Conservation (phyloP, 805 yeast genomes). For the Ogataea naganishii region DNA sequence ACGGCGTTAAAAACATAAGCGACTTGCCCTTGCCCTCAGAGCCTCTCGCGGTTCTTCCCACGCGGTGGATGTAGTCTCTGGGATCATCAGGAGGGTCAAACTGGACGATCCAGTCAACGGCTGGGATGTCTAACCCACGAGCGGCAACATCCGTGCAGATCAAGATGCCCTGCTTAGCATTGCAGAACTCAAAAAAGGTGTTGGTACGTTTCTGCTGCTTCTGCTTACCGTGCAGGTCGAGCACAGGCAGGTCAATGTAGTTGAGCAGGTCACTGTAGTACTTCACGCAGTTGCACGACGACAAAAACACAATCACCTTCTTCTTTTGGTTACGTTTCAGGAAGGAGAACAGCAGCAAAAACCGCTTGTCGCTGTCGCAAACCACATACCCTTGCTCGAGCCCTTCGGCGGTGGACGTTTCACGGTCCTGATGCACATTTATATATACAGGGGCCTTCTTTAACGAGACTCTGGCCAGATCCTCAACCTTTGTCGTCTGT, state of each 20-base stretch:
- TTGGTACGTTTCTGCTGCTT: slow-evolving; percentile 98
- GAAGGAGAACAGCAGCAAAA: slow-evolving; percentile 82
- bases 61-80: slow-evolving; percentile 97
- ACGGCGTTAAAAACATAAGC: slow-evolving; percentile 89
- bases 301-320: slow-evolving; percentile 89
- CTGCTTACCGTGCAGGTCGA: slow-evolving; percentile 96
- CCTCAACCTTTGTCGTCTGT: slow-evolving; percentile 97
- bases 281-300: slow-evolving; percentile 95
- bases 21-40: slow-evolving; percentile 84
- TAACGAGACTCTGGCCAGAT: slow-evolving; percentile 91
- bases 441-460: slow-evolving; percentile 91
- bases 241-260: slow-evolving; percentile 93
- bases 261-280: slow-evolving; percentile 91
- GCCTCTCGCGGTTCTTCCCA: slow-evolving; percentile 98
- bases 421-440: slow-evolving; percentile 81
- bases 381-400: slow-evolving; percentile 98
- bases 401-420: slow-evolving; percentile 89
- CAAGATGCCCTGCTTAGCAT: slow-evolving; percentile 88
- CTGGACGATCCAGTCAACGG: slow-evolving; percentile 98
- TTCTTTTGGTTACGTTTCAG: slow-evolving; percentile 87
- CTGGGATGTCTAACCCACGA: slow-evolving; percentile 96
- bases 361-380: slow-evolving; percentile 93
- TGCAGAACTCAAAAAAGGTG: slow-evolving; percentile 96
- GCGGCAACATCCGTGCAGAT: slow-evolving; percentile 99
- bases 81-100: slow-evolving; percentile 99